Base-by-base conservation (phyloP, 495 filamentous ascomycete species). In the Ascodesmis nigricans region DNA sequence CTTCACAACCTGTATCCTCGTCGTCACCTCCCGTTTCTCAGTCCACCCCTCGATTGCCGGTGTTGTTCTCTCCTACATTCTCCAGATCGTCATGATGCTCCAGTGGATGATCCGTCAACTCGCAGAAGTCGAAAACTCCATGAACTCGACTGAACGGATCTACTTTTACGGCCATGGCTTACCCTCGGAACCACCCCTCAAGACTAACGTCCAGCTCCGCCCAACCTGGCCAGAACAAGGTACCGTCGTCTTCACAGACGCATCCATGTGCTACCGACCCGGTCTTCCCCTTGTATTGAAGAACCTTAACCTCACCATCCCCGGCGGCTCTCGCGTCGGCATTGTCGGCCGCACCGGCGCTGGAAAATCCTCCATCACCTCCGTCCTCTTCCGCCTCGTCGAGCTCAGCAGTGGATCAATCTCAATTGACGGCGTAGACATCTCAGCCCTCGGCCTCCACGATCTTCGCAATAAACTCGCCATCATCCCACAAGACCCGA, bases 401-500 rank as follows among this genome's bases (percentile, higher is more conserved):
- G 84, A 92, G 52, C 58, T 93, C 4, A 77, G 70, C 0, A 69
- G 66, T 0, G 84, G 84, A n/a, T 65, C 58, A 28, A 91, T 97
- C 52, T 69, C 65, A 8, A 91, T 93, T 42, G 87, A 97, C 49
- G 82, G 73, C n/a, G 53, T 91, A 14, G 70, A 93, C 50, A 93
- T 93, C 41, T 66, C 68, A 21, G 83, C 62, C 0, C 59, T 97
- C 19, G 83, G 84, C 2, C 66, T 93, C 0, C 69, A 79, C 21
- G 80, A 91, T 43, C 69, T 97, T 24, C 73, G 84, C 4, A 82
- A 77, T 3, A 69, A 82, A 4, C 64, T 97, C 0, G 76, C 84
- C 17, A 93, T 93, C 57, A 93, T 97, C 50, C 84, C 84, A 1
- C 84, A 97, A 53, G 84, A 93, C 49, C 84, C 84, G 1, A 91